phyloP scores from a whole-genome alignment of 768 basidiomycete genomes.

The Amyloporia xantha region DNA sequence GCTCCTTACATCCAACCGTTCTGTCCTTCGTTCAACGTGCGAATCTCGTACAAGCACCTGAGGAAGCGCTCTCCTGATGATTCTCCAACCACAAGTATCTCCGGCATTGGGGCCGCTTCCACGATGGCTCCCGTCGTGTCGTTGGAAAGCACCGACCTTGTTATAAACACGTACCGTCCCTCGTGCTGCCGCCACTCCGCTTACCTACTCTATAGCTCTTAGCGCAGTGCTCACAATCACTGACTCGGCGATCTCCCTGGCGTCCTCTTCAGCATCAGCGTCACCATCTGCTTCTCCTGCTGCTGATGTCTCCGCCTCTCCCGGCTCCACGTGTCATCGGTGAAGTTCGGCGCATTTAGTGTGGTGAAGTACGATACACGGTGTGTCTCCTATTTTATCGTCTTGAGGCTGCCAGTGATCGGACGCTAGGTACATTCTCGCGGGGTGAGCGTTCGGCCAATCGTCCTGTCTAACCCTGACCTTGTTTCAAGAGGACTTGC shows the following conservation, averaged over 20 bases:
- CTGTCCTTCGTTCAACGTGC: conserved; percentile 11
- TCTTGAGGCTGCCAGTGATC: too few species aligned
- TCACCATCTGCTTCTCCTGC: conserved; percentile 5
- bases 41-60: conserved; percentile 5
- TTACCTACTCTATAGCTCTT: background rate
- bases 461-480: too few species aligned
- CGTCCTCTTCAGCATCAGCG: conserved; percentile 1
- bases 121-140: background rate
- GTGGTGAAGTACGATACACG: too few species aligned
- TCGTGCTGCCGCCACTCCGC: background rate
- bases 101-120: background rate
- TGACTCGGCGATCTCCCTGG: background rate
- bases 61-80: conserved; percentile 3
- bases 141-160: background rate
- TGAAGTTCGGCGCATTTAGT: too few species aligned
- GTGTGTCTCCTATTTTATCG: too few species aligned
- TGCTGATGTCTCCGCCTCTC: conserved; percentile 4
- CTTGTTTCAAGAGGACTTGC: too few species aligned
- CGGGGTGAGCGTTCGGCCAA: too few species aligned
- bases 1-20: conserved; percentile 13
- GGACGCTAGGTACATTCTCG: too few species aligned
- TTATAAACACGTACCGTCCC: conserved; percentile 3
- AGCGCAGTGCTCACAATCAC: background rate
- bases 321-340: too few species aligned
- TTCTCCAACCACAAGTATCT: background rate